Evolutionary conservation across 805 yeast species (phyloP), one percentile per base, ranked within the genome.

Genomic region (Cephaloascus fragrans): DNA sequence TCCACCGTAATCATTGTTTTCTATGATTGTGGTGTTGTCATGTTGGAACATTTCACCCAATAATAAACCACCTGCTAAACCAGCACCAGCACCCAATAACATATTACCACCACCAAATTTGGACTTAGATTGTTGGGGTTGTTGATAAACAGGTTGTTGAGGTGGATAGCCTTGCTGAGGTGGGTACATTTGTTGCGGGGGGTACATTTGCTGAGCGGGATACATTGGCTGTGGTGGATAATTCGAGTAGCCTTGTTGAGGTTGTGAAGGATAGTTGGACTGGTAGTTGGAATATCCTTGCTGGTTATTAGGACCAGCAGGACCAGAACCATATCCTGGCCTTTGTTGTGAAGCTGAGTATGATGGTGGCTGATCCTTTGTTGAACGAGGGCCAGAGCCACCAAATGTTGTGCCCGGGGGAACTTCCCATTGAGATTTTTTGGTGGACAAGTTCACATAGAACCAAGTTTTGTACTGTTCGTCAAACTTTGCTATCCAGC

Each of bases 361-460:
- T n/a, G 69, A 59, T 2, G 75, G 75, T 6, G 80, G 79, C 2
- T 67, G 65, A 3, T 51, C 57, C 6, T 49, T 59, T 3, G 42
- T 49, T 3, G 45, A 39, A 5, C 46, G 37, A 8, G 44, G 40
- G 3, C 38, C 42, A 3, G 38, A 41, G 17, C 18, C 35, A 16
- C 28, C 37, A 53, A 73, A 71, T 2, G 47, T 54, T 0, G 85
- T 75, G 1, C 82, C 82, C 9, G 44, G 42, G 14, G 96, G 97
- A 12, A 79, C 76, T 39, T 85, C 95, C 97, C 97, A 90, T 57
- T 88, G 96, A 0, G 96, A 85, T 47, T 75, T 65, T 43, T 83
- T 81, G 12, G 85, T 74, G 14, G 67, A 51, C 46, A 83, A 61
- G 49, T 87, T 68, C n/a, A 90, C 95, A 51, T 79, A 90, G 57